Conservation (phyloP, 108 stramenopile genomes). For the Pseudonitzschia delicatissima region DNA sequence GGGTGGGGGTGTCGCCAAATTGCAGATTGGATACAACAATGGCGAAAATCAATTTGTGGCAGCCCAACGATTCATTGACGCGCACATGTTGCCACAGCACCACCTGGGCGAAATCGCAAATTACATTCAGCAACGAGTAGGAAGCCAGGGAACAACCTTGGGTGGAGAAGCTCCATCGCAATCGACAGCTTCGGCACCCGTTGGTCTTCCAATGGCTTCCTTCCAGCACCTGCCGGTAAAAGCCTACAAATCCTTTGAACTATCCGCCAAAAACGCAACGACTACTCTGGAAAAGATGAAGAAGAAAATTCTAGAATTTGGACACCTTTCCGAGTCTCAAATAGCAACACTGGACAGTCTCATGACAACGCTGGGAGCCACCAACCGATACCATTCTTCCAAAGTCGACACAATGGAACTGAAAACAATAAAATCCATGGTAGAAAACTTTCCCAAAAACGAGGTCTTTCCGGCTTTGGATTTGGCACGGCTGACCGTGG, state of each 20-base stretch:
- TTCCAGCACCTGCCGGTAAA: constrained; percentile 67
- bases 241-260: constrained; percentile 70
- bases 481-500: constrained; percentile 65
- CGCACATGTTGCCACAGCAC: constrained; percentile 84
- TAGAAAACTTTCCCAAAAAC: constrained; percentile 39
- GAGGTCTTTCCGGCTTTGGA: constrained; percentile 78
- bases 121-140: constrained; percentile 82
- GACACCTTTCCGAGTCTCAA: constrained; percentile 36
- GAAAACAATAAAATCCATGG: constrained; percentile 47
- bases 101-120: constrained; percentile 89
- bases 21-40: constrained; percentile 94
- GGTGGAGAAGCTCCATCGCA: constrained; percentile 31
- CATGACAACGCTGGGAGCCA: constrained; percentile 52
- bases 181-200: constrained; percentile 26
- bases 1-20: constrained; percentile 76
- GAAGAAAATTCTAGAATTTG: constrained; percentile 66
- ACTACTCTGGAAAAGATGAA: constrained; percentile 71
- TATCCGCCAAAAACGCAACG: constrained; percentile 43
- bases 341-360: constrained; percentile 27
- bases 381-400: constrained; percentile 79
- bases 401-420: constrained; percentile 51
- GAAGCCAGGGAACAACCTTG: constrained; percentile 51
- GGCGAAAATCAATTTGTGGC: constrained; percentile 96
- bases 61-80: constrained; percentile 95
- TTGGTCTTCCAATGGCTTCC: constrained; percentile 35